phyloP scores from a whole-genome alignment of 345 rosid genomes.

The Sonneratia alba region DNA sequence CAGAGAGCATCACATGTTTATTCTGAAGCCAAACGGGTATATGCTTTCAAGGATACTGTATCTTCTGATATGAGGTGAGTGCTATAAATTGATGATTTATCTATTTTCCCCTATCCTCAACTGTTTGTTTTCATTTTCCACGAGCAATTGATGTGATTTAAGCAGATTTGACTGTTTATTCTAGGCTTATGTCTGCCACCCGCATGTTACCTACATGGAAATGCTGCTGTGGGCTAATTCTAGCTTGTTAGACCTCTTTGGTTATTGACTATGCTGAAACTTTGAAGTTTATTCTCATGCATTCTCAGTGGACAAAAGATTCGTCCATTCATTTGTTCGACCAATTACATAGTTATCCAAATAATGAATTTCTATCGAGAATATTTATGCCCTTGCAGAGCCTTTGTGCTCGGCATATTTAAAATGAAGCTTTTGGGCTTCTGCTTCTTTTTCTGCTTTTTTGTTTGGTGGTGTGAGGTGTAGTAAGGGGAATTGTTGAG shows the following conservation, averaged over 20 bases:
- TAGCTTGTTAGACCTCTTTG: background rate
- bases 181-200: background rate
- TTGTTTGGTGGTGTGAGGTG: background rate
- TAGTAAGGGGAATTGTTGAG: background rate
- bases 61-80: constrained; percentile 52
- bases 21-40: constrained; percentile 78
- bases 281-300: background rate
- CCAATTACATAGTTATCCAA: background rate
- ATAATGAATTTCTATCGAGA: background rate
- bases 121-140: background rate
- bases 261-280: background rate
- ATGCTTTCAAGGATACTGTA: constrained; percentile 79
- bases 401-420: background rate
- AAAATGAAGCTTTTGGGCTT: background rate
- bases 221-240: background rate
- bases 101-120: background rate
- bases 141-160: background rate
- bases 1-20: constrained; percentile 92
- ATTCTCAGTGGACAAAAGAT: background rate
- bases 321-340: background rate
- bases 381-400: background rate
- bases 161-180: background rate
- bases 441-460: background rate
- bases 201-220: background rate
- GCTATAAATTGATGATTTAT: background rate